A percentile compares a stretch with the other conserved stretches of the same genome.
Evolutionary conservation across 495 filamentous ascomycete genomes (phyloP).

Genomic region (Rusavskia elegans): DNA sequence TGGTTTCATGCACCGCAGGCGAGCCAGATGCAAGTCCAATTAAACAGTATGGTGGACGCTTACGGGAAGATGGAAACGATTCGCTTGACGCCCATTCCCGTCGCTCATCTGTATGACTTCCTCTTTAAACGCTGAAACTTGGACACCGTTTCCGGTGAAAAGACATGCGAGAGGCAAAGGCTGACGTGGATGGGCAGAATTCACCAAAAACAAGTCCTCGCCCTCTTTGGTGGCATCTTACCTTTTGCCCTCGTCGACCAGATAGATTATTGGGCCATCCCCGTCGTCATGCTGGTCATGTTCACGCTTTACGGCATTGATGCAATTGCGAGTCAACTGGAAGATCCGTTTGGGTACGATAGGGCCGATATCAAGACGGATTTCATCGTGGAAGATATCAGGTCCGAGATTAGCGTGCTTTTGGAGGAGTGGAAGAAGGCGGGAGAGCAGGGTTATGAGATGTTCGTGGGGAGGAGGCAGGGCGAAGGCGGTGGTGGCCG

Average conservation of each 20-base stretch:
- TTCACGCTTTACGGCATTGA: constrained; percentile 67
- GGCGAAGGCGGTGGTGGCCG: background rate
- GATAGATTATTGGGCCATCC: constrained; percentile 59
- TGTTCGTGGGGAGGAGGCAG: constrained; percentile 10
- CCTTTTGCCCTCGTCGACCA: constrained; percentile 61
- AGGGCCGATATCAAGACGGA: constrained; percentile 72
- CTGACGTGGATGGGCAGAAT: constrained; percentile 26
- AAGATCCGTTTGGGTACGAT: constrained; percentile 64
- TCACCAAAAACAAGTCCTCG: constrained; percentile 62
- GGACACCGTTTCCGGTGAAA: background rate
- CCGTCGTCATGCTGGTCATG: constrained; percentile 47
- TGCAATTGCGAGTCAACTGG: constrained; percentile 55
- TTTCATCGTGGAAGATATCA: constrained; percentile 50
- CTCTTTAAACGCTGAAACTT: too few relatives aligned
- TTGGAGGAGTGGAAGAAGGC: constrained; percentile 45
- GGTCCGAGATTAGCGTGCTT: constrained; percentile 46
- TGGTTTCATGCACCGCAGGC: constrained; percentile 50
- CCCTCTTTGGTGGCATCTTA: constrained; percentile 52
- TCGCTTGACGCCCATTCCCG: constrained; percentile 50
- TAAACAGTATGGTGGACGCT: constrained; percentile 45
- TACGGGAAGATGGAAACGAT: constrained; percentile 67
- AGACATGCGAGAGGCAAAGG: background rate
- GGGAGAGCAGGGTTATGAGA: constrained; percentile 9
- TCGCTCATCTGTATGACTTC: constrained; percentile 47
- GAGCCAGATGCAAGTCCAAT: constrained; percentile 42